A percentile compares a stretch with the other conserved stretches of the same genome.
phyloP scores from a whole-genome alignment of 208 protist genomes.

The Acanthamoeba castellanii region DNA sequence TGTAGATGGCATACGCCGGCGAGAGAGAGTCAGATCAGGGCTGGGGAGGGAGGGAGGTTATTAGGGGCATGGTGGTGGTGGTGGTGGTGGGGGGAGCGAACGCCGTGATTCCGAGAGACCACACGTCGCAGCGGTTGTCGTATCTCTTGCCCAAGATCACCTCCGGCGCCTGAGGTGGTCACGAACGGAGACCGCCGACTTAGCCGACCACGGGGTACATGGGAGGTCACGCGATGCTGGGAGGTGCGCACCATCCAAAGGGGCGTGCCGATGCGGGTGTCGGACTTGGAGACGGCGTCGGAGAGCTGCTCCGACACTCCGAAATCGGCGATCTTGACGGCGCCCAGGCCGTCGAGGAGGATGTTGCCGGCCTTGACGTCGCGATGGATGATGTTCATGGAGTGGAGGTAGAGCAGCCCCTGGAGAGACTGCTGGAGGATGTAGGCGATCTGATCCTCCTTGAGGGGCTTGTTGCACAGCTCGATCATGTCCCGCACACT shows the following conservation, averaged over 20 bases:
- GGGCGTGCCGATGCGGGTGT: conserved; percentile 10
- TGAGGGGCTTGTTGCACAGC: conserved; percentile 77
- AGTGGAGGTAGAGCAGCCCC: conserved; percentile 84
- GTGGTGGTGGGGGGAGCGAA: not conserved
- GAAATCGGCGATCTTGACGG: conserved; percentile 79
- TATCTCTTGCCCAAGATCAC: conserved; percentile 79
- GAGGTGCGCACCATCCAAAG: not conserved
- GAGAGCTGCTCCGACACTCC: not conserved
- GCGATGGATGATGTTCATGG: conserved; percentile 81
- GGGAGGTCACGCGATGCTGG: not conserved
- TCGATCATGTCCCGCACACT: conserved; percentile 86
- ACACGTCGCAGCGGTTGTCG: conserved; percentile 88
- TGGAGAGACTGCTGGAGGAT: conserved; percentile 80
- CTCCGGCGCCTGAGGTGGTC: conserved; percentile 85
- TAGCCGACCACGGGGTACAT: not conserved
- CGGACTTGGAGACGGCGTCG: not conserved
- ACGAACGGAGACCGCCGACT: not conserved
- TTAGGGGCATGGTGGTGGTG: no score
- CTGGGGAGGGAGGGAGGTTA: not conserved
- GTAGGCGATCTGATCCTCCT: conserved; percentile 81
- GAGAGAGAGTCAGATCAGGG: not conserved
- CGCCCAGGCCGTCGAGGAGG: not conserved
- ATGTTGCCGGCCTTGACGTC: conserved; percentile 84
- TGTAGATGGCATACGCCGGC: no score
- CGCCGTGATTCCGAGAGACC: conserved; percentile 92